Conservation (phyloP, 768 basidiomycete species). For the Kwoniella dendrophila region DNA sequence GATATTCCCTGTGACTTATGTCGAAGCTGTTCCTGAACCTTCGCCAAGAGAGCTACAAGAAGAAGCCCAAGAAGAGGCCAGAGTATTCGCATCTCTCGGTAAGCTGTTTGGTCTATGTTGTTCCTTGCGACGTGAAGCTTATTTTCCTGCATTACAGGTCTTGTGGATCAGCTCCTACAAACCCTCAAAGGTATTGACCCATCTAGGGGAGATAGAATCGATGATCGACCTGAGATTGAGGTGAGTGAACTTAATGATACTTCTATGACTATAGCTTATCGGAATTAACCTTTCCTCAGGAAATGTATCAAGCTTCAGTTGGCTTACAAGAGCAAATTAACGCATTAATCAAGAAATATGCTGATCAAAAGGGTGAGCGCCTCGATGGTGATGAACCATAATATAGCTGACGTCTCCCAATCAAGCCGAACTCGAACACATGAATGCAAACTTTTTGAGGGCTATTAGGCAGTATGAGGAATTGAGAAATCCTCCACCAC, state of each 20-base stretch:
- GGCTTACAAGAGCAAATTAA: conserved; percentile 90
- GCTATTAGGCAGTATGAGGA: conserved; percentile 87
- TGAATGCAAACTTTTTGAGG: conserved; percentile 91
- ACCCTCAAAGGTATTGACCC: conserved; percentile 76
- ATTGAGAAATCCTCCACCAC: conserved; percentile 70
- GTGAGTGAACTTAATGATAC: conserved; percentile 56
- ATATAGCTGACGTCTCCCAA: conserved; percentile 7
- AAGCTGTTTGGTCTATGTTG: conserved; percentile 12
- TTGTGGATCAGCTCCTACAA: conserved; percentile 53
- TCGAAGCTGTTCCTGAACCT: conserved; percentile 73
- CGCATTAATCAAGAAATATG: conserved; percentile 94
- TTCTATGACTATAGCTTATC: neutral
- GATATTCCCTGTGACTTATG: conserved; percentile 97
- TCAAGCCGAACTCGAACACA: conserved; percentile 84
- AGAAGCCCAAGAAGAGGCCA: conserved; percentile 84
- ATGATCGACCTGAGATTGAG: conserved; percentile 88
- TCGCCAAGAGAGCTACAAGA: conserved; percentile 72
- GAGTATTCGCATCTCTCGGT: conserved; percentile 68
- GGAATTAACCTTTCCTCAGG: conserved; percentile 62
- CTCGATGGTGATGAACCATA: neutral
- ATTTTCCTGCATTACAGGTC: conserved; percentile 31
- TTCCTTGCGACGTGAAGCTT: neutral
- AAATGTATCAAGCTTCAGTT: conserved; percentile 88
- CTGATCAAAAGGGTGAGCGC: conserved; percentile 76
- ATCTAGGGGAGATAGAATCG: conserved; percentile 72